Evolutionary conservation across 495 filamentous ascomycete genomes (phyloP).

Genomic region (Hyphodiscus hymeniophilus): DNA sequence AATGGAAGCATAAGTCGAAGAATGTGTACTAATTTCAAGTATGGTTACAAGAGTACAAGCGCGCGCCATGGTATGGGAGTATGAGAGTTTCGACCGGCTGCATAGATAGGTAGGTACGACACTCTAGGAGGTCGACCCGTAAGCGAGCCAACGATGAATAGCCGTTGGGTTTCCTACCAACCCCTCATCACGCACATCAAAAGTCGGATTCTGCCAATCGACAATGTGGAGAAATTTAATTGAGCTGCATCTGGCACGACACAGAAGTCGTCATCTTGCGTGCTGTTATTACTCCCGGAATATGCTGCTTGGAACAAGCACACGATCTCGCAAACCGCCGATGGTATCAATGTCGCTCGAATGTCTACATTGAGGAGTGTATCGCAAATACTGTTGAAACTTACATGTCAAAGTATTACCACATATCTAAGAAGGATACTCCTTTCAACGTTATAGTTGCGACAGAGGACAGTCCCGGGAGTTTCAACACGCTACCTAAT

Average conservation of each 20-base stretch:
- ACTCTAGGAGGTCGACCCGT: too few species aligned
- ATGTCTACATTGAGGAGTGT: conserved; percentile 4
- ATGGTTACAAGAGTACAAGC: too few species aligned
- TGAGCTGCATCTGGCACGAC: conserved; percentile 3
- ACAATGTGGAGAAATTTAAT: conserved; percentile 3
- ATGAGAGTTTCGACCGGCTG: too few species aligned
- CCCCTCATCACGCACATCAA: too few species aligned
- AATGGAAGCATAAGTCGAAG: too few species aligned
- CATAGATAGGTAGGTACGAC: too few species aligned
- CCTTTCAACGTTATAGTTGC: conserved; percentile 5
- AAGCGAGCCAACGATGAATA: too few species aligned
- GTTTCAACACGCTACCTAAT: conserved; percentile 2
- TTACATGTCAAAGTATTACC: conserved; percentile 4
- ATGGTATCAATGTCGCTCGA: conserved; percentile 1
- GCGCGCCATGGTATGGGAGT: too few species aligned
- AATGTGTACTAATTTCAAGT: too few species aligned
- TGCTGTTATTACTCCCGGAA: conserved; percentile 2
- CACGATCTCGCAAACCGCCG: conserved; percentile 4
- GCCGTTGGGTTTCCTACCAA: too few species aligned
- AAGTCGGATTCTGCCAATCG: too few species aligned
- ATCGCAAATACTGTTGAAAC: conserved; percentile 1
- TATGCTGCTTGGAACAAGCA: conserved; percentile 2
- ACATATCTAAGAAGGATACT: conserved; percentile 1
- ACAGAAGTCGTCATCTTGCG: conserved; percentile 5
- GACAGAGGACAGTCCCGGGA: background rate